Conservation (phyloP, 2,329 filamentous ascomycete genomes). For the Cryphonectria naterciae region DNA sequence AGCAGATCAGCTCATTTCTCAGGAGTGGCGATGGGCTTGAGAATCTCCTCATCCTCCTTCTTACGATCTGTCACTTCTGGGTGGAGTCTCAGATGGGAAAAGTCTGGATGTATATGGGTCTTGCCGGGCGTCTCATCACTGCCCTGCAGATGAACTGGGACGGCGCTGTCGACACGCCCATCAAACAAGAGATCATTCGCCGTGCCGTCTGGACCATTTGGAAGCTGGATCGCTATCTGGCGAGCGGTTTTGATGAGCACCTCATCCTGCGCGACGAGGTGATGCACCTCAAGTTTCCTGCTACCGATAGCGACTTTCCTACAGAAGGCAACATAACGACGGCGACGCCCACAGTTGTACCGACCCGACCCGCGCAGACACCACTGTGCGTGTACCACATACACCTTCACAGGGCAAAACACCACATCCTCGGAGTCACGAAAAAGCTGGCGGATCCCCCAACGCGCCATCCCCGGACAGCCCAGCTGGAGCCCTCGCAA, state of each 20-base stretch:
- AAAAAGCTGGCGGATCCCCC: constrained; percentile 27
- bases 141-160: constrained; percentile 48
- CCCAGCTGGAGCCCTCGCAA: constrained; percentile 41
- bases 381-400: constrained; percentile 41
- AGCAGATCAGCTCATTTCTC: constrained; percentile 44
- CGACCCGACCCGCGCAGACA: not conserved
- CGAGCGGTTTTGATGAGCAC: constrained; percentile 47
- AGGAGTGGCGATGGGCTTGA: constrained; percentile 34
- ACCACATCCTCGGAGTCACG: constrained; percentile 40
- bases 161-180: constrained; percentile 37
- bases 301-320: constrained; percentile 40
- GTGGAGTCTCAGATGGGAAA: constrained; percentile 43
- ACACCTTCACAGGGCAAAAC: constrained; percentile 42
- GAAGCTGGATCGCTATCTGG: constrained; percentile 43
- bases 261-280: constrained; percentile 42
- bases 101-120: constrained; percentile 46
- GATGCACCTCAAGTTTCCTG: constrained; percentile 45
- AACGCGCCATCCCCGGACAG: constrained; percentile 32
- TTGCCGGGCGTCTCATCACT: constrained; percentile 43
- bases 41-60: constrained; percentile 39
- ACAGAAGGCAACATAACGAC: constrained; percentile 26
- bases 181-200: constrained; percentile 43
- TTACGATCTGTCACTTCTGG: constrained; percentile 44
- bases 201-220: constrained; percentile 46
- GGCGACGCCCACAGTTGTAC: not conserved